Conservation (phyloP, 108 stramenopile species). For the Cyclostephanos invisitatus region DNA sequence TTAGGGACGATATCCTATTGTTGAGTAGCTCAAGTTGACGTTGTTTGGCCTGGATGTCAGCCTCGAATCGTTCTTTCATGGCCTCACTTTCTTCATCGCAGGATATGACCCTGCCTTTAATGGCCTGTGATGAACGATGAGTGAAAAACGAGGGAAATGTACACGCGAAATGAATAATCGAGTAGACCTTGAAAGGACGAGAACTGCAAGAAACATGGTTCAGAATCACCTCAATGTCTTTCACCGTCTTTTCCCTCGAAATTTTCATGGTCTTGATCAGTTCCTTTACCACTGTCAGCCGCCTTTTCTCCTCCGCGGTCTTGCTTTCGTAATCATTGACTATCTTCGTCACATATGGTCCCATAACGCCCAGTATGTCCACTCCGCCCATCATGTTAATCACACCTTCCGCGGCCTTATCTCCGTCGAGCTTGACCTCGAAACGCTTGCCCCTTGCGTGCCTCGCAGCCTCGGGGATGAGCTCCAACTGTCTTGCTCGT, state of each 20-base stretch:
- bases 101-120: conserved; percentile 53
- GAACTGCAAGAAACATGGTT: not conserved
- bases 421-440: conserved; percentile 51
- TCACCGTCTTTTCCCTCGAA: conserved; percentile 48
- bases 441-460: conserved; percentile 45
- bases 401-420: conserved; percentile 34
- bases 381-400: conserved; percentile 51
- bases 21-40: conserved; percentile 68
- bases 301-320: conserved; percentile 31
- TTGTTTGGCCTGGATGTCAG: conserved; percentile 58
- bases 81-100: conserved; percentile 52
- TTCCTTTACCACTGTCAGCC: conserved; percentile 63
- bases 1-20: conserved; percentile 65
- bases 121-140: conserved; percentile 28
- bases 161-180: conserved; percentile 1
- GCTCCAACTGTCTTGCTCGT: conserved; percentile 46
- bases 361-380: conserved; percentile 48
- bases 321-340: conserved; percentile 38
- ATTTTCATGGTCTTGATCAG: conserved; percentile 50
- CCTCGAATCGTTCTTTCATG: conserved; percentile 59
- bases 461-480: conserved; percentile 56
- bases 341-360: conserved; percentile 39
- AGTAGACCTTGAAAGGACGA: not conserved
- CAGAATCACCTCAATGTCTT: conserved; percentile 44
- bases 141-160: not conserved